phyloP scores from a whole-genome alignment of 345 rosid genomes.

The Populus simonii region DNA sequence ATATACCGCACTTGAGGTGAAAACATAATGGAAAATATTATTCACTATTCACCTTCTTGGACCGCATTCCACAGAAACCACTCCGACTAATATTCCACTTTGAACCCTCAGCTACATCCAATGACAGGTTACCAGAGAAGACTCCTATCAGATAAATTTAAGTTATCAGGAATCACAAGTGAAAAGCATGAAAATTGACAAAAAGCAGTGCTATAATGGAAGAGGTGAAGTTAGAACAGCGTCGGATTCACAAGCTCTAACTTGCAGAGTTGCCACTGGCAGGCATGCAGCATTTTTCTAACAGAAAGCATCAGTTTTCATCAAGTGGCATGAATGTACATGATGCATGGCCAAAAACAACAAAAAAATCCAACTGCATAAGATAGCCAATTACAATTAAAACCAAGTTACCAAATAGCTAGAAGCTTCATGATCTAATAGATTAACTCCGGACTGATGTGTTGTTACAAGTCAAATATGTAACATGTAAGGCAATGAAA shows the following conservation, averaged over 20 bases:
- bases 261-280: neutral
- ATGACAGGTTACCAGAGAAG: slow-evolving; percentile 80
- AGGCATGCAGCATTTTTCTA: neutral
- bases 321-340: neutral
- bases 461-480: neutral
- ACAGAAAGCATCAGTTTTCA: neutral
- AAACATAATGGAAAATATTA: neutral
- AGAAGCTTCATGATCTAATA: neutral
- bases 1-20: neutral
- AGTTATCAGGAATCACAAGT: neutral
- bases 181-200: neutral
- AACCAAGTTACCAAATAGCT: neutral
- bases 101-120: slow-evolving; percentile 59
- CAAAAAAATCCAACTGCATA: neutral
- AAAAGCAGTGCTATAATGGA: neutral
- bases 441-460: neutral
- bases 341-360: neutral
- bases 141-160: slow-evolving; percentile 40
- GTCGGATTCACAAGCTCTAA: neutral
- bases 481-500: neutral
- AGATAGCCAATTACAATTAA: no score
- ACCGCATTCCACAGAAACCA: slow-evolving; percentile 95
- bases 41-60: slow-evolving; percentile 63
- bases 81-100: slow-evolving; percentile 73
- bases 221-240: no score